A percentile compares a stretch with the other conserved stretches of the same genome.
phyloP scores from a whole-genome alignment of 306 rosid species.

The Lupinus albus region DNA sequence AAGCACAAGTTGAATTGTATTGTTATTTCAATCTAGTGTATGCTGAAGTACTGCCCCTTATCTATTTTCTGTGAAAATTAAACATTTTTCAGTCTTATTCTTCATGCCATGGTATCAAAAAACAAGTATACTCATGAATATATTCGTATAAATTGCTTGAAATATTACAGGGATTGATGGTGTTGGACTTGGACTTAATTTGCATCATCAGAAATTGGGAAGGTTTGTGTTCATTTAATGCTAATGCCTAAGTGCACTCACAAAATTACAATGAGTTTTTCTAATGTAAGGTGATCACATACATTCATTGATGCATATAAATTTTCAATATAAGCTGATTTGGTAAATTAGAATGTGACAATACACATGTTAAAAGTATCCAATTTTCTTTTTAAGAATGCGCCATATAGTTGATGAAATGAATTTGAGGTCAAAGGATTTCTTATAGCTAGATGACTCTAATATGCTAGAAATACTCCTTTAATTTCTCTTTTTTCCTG shows the following conservation, averaged over 20 bases:
- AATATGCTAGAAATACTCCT: conserved; percentile 24
- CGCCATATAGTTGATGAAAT: conserved; percentile 11
- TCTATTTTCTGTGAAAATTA: too few relatives aligned
- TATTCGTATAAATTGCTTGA: not conserved
- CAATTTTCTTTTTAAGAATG: not conserved
- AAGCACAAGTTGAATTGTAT: too few relatives aligned
- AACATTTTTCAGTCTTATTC: too few relatives aligned
- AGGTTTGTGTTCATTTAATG: conserved; percentile 53
- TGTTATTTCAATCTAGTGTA: too few relatives aligned
- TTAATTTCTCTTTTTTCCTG: not conserved
- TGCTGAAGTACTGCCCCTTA: too few relatives aligned
- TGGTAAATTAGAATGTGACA: too few relatives aligned
- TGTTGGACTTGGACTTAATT: conserved; percentile 78
- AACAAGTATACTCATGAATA: too few relatives aligned
- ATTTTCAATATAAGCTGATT: too few relatives aligned
- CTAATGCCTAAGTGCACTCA: conserved; percentile 3
- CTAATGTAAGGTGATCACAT: too few relatives aligned
- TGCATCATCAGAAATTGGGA: conserved; percentile 66
- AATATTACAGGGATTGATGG: conserved; percentile 73
- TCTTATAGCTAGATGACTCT: conserved; percentile 32
- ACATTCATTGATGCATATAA: too few relatives aligned
- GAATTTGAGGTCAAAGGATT: conserved; percentile 19
- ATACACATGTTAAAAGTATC: too few relatives aligned
- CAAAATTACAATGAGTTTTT: not conserved
- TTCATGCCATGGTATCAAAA: too few relatives aligned